Evolutionary conservation across 768 basidiomycete genomes (phyloP).

Genomic region (Termitomyces bulborhizus): DNA sequence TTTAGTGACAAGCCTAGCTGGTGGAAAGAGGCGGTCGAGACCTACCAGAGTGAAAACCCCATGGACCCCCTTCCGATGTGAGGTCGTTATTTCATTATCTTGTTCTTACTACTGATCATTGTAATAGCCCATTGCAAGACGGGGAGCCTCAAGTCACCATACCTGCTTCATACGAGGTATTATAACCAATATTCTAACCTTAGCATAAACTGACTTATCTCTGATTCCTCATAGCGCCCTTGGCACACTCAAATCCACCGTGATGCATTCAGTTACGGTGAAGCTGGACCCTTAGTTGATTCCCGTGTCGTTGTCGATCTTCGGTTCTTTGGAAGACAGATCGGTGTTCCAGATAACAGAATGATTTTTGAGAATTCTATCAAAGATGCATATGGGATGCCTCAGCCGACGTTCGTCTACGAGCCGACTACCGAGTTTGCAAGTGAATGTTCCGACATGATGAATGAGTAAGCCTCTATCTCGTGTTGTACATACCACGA

Average conservation of each 20-base stretch:
- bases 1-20: too few species aligned
- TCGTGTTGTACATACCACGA: background rate
- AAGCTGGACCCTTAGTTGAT: constrained; percentile 21
- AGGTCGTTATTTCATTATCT: background rate
- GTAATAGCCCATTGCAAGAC: background rate
- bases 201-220: too few species aligned
- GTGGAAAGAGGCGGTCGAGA: too few species aligned
- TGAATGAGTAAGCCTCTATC: background rate
- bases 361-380: background rate
- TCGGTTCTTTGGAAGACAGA: background rate
- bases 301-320: constrained; percentile 23
- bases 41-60: too few species aligned
- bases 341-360: background rate
- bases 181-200: too few species aligned
- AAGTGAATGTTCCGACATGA: background rate
- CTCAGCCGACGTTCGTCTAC: background rate
- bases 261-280: constrained; percentile 30
- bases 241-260: constrained; percentile 30
- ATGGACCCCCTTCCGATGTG: too few species aligned
- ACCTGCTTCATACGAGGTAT: background rate
- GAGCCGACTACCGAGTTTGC: background rate
- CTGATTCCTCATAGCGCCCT: constrained; percentile 11
- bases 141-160: background rate
- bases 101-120: background rate
- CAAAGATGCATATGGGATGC: constrained; percentile 1